Conservation (phyloP, 768 basidiomycete genomes). For the Lentinula edodes region DNA sequence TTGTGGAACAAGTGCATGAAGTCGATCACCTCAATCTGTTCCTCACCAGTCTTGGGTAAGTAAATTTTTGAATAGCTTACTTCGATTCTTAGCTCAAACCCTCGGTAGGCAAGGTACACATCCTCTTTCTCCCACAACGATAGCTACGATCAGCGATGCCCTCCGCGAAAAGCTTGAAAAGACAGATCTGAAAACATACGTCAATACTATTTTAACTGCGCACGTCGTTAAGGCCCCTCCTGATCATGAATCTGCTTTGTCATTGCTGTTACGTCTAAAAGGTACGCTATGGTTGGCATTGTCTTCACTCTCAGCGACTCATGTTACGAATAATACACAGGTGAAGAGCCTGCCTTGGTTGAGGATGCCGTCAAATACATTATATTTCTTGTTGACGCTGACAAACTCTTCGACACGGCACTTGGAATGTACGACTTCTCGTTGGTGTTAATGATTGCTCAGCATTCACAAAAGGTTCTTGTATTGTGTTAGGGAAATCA, state of each 20-base stretch:
- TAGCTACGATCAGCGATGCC: constrained; percentile 71
- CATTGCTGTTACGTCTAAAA: constrained; percentile 69
- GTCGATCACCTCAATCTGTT: constrained; percentile 93
- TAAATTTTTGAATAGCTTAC: not conserved
- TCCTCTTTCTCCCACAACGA: constrained; percentile 38
- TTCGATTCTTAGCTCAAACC: not conserved
- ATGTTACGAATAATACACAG: constrained; percentile 16
- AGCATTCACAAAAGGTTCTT: constrained; percentile 89
- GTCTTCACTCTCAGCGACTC: constrained; percentile 16
- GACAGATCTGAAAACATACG: constrained; percentile 69
- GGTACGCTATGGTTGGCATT: constrained; percentile 37
- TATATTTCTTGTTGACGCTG: constrained; percentile 94
- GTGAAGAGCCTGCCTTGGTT: constrained; percentile 64
- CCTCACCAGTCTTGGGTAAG: constrained; percentile 77
- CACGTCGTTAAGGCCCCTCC: constrained; percentile 90
- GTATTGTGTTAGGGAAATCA: not conserved
- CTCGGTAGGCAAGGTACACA: constrained; percentile 53
- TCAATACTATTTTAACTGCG: constrained; percentile 89
- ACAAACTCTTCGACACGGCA: constrained; percentile 87
- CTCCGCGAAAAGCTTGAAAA: constrained; percentile 68
- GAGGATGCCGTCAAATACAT: constrained; percentile 98
- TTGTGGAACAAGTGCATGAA: constrained; percentile 83
- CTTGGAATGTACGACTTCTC: constrained; percentile 99
- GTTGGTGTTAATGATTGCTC: constrained; percentile 91
- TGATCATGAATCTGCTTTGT: constrained; percentile 82